These are phyloP conservation scores for Apophysomyces sp. DNA, from an alignment of 371 early-diverging fungal genomes.

Conservation along the genomic window DNA sequence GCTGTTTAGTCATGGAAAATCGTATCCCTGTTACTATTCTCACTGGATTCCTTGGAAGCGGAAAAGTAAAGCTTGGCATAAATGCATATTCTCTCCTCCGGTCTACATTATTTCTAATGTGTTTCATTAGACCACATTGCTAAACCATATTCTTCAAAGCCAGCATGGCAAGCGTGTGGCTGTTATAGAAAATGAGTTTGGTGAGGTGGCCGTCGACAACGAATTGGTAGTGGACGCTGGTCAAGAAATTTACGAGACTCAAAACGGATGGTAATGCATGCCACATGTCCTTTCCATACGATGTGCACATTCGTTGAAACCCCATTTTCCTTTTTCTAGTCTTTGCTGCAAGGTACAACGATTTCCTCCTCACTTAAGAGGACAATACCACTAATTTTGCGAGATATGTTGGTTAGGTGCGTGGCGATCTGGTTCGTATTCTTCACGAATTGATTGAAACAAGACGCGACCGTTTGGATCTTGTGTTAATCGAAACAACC, in stretches of 20 bases:
- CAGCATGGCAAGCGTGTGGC: slow-evolving; percentile 33
- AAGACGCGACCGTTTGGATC: slow-evolving; percentile 19
- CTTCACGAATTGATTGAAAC: slow-evolving; percentile 18
- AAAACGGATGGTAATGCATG: slow-evolving; percentile 32
- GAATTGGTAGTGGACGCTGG: slow-evolving; percentile 27
- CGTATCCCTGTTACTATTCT: slow-evolving; percentile 26
- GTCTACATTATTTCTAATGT: not conserved
- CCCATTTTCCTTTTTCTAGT: not conserved
- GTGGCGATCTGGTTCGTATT: slow-evolving; percentile 32
- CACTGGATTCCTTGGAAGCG: slow-evolving; percentile 34
- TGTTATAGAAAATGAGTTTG: slow-evolving; percentile 45
- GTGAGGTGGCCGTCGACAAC: slow-evolving; percentile 35
- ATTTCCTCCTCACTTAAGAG: too few relatives aligned
- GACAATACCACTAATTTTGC: not conserved
- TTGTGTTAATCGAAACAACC: slow-evolving; percentile 36
- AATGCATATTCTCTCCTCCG: too few relatives aligned
- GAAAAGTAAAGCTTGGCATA: slow-evolving; percentile 15
- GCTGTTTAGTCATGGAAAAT: not conserved
- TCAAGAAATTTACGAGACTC: slow-evolving; percentile 36
- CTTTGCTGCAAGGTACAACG: slow-evolving; percentile 16
- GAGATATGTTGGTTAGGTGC: slow-evolving; percentile 8
- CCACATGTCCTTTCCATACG: not conserved
- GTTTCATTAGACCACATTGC: slow-evolving; percentile 27
- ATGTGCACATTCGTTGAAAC: not conserved
- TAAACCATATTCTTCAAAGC: slow-evolving; percentile 33